Percentiles rank a stretch among this genome's conserved stretches.
Evolutionary conservation across 1,139 yeast genomes (phyloP).

Genomic region (Diutina sp.): DNA sequence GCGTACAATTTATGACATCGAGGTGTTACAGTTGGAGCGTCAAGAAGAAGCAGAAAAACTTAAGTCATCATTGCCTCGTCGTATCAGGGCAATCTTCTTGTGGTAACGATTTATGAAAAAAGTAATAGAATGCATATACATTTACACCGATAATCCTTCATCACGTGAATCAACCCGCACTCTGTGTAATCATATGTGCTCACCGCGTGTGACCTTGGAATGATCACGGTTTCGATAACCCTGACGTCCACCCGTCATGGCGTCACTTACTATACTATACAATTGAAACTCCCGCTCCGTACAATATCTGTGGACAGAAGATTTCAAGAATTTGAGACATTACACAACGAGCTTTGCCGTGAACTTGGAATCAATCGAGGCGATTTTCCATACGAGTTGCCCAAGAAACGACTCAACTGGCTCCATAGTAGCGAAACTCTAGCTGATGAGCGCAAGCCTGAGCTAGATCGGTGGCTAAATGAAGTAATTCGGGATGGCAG

Average conservation of each 20-base stretch:
- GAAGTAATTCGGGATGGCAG: not conserved
- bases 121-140: not conserved
- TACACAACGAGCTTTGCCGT: not conserved
- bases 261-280: not conserved
- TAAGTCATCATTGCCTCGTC: not conserved
- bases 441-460: not conserved
- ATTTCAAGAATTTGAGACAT: not conserved
- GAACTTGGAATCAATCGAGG: not conserved
- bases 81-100: not conserved
- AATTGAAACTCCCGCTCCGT: not conserved
- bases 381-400: not conserved
- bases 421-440: not conserved
- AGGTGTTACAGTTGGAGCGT: conserved; percentile 41
- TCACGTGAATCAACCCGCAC: not conserved
- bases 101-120: not conserved
- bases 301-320: not conserved
- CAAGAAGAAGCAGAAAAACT: conserved; percentile 55
- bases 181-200: not conserved
- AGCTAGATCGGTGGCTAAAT: not conserved
- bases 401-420: not conserved
- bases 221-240: not conserved
- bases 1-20: conserved; percentile 50
- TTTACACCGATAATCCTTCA: not conserved
- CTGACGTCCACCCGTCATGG: not conserved
- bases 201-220: not conserved